Evolutionary conservation across 2,329 filamentous ascomycete species (phyloP).

Genomic region (Cladosporium sp.): DNA sequence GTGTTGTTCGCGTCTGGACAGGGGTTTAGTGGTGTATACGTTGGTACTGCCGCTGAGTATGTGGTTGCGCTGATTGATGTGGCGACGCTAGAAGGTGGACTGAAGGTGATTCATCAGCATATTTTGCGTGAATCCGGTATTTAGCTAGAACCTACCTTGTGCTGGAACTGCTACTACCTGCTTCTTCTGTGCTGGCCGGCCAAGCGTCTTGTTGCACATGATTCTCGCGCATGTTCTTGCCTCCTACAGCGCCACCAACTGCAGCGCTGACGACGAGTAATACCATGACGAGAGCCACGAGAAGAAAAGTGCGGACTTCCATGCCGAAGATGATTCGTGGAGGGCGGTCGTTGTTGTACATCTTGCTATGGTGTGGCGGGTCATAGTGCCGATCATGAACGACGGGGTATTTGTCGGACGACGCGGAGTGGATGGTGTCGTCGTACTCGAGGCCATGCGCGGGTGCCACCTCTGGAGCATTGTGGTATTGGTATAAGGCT

Average conservation of each 20-base stretch:
- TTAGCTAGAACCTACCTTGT: background rate
- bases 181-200: background rate
- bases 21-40: slow-evolving; percentile 29
- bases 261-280: slow-evolving; percentile 33
- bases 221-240: slow-evolving; percentile 24
- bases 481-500: slow-evolving; percentile 37
- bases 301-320: slow-evolving; percentile 33
- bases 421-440: slow-evolving; percentile 30
- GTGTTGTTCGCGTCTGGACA: slow-evolving; percentile 31
- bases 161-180: background rate
- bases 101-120: background rate
- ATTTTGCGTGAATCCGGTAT: too few relatives aligned
- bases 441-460: slow-evolving; percentile 37
- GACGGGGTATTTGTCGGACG: slow-evolving; percentile 36
- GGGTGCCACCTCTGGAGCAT: slow-evolving; percentile 36
- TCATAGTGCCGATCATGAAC: slow-evolving; percentile 23
- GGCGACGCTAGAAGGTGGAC: slow-evolving; percentile 14
- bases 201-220: background rate
- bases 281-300: slow-evolving; percentile 30
- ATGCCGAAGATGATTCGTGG: slow-evolving; percentile 38
- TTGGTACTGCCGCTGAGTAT: slow-evolving; percentile 29
- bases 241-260: slow-evolving; percentile 34
- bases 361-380: slow-evolving; percentile 20
- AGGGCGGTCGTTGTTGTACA: slow-evolving; percentile 27
- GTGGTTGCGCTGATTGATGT: slow-evolving; percentile 20